Evolutionary conservation across 2,329 filamentous ascomycete species (phyloP).

Genomic region (Xylaria digitata): DNA sequence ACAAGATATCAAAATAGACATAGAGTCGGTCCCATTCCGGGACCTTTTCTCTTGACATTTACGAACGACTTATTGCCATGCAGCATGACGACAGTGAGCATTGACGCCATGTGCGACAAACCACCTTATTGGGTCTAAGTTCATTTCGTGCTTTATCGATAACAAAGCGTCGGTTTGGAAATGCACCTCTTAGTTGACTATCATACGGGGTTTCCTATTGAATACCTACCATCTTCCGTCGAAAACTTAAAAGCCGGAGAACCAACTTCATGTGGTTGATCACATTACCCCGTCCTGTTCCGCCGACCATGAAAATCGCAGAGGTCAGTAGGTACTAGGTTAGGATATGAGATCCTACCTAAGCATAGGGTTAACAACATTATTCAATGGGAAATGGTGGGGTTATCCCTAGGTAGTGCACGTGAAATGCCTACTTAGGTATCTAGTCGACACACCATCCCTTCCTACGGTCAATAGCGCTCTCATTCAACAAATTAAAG

Average conservation of each 20-base stretch:
- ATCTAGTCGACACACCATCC: no score
- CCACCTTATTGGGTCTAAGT: neutral
- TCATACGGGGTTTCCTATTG: no score
- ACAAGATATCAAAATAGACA: conserved; percentile 40
- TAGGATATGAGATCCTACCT: neutral
- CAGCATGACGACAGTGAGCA: conserved; percentile 10
- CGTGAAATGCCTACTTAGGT: no score
- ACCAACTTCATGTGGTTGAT: neutral
- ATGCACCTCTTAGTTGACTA: neutral
- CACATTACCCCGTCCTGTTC: neutral
- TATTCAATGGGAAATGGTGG: neutral
- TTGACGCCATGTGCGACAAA: conserved; percentile 1
- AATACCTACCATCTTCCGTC: no score
- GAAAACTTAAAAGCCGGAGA: no score
- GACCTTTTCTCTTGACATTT: neutral
- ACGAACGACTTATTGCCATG: neutral
- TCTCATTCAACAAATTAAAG: no score
- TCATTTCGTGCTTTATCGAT: neutral
- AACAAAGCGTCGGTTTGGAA: neutral
- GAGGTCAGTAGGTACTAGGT: no score
- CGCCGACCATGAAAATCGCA: neutral
- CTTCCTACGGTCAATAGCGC: no score
- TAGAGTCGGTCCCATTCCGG: conserved; percentile 36
- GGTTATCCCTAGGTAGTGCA: no score
- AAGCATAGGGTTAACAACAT: neutral